These are phyloP conservation scores for Piper longum DNA, from an alignment of 164 flowering plant species.

Conservation along the genomic window DNA sequence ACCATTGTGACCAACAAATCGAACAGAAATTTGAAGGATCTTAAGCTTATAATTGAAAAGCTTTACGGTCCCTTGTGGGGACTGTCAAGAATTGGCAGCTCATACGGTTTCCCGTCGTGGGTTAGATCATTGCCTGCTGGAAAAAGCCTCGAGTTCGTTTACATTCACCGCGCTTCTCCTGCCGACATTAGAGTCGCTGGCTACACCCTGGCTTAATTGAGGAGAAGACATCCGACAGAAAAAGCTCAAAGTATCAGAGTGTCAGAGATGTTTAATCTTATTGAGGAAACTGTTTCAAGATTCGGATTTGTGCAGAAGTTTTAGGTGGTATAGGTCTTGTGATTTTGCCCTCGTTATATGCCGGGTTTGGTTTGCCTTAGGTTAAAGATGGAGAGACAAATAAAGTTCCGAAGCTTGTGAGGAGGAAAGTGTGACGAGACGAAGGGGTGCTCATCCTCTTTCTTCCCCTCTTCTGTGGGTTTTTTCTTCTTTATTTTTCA, in stretches of 20 bases:
- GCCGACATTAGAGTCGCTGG: constrained; percentile 47
- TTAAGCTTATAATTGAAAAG: constrained; percentile 47
- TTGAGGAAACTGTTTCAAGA: background rate
- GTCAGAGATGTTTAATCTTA: background rate
- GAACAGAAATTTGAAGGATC: constrained; percentile 34
- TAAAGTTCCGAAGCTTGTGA: constrained; percentile 22
- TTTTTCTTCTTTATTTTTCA: background rate
- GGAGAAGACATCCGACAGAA: background rate
- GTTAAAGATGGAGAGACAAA: constrained; percentile 2
- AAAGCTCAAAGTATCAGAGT: background rate
- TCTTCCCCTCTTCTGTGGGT: constrained; percentile 31
- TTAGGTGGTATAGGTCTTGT: constrained; percentile 17
- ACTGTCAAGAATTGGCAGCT: constrained; percentile 30
- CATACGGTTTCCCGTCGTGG: constrained; percentile 58
- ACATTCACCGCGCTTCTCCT: constrained; percentile 51
- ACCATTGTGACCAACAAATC: constrained; percentile 61
- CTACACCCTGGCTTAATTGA: constrained; percentile 36
- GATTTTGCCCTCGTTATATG: background rate
- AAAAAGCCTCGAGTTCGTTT: constrained; percentile 66
- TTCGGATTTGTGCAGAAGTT: constrained; percentile 28
- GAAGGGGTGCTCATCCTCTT: constrained; percentile 86
- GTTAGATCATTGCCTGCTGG: constrained; percentile 42
- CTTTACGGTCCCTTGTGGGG: constrained; percentile 91
- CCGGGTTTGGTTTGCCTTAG: constrained; percentile 8
- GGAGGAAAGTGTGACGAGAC: constrained; percentile 90